phyloP scores from a whole-genome alignment of 345 rosid genomes.

The Trapa incisa region DNA sequence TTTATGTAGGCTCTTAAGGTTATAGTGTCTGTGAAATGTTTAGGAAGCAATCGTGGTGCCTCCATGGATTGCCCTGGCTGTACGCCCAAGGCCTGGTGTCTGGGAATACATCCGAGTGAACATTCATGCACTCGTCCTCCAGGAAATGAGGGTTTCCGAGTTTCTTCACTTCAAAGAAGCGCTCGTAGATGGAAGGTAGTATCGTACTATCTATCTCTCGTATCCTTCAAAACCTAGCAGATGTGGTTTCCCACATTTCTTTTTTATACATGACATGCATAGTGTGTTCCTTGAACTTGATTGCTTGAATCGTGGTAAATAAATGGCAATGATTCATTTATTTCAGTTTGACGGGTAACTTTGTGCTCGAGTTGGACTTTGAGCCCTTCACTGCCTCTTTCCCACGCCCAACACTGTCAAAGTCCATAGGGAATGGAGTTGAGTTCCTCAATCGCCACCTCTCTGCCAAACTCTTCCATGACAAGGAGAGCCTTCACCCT shows the following conservation, averaged over 20 bases:
- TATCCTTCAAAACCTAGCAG: not conserved
- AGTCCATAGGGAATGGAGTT: constrained; percentile 87
- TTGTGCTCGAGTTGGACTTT: constrained; percentile 84
- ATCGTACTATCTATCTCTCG: not conserved
- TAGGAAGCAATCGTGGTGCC: constrained; percentile 48
- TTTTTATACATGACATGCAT: not conserved
- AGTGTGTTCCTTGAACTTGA: not conserved
- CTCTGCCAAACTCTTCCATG: constrained; percentile 42
- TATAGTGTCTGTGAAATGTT: not conserved
- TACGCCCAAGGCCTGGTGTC: constrained; percentile 27
- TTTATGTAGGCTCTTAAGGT: too few species aligned
- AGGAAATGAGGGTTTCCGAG: constrained; percentile 68
- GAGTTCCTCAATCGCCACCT: constrained; percentile 98
- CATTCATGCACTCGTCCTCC: constrained; percentile 66
- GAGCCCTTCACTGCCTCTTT: constrained; percentile 84
- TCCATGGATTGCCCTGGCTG: constrained; percentile 22
- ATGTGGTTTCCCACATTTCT: too few species aligned
- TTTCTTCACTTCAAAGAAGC: constrained; percentile 92
- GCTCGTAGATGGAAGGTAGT: constrained; percentile 82
- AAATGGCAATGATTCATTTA: not conserved
- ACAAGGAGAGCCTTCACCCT: constrained; percentile 44
- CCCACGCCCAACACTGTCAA: constrained; percentile 82
- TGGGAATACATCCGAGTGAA: constrained; percentile 25
- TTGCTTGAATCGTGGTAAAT: not conserved
- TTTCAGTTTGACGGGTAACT: constrained; percentile 59